Percentiles rank a stretch among this genome's conserved stretches.
phyloP scores from a whole-genome alignment of 805 yeast genomes.

The Debaryomyces prosopidis region DNA sequence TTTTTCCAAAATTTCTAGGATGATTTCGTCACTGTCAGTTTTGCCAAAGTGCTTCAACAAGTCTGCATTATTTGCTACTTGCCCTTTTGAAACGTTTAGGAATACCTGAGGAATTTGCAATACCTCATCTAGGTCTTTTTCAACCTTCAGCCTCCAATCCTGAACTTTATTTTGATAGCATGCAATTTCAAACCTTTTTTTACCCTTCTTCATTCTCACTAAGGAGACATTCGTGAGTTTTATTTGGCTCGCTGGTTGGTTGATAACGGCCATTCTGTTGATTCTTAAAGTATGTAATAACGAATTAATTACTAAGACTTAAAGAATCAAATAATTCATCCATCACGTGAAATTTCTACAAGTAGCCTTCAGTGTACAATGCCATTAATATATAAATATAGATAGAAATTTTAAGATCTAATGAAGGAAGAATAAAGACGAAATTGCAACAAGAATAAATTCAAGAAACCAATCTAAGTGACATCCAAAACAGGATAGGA shows the following conservation, averaged over 20 bases:
- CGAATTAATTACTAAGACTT: neutral
- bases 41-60: slow-evolving; percentile 71
- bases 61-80: slow-evolving; percentile 86
- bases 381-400: slow-evolving; percentile 2
- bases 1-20: slow-evolving; percentile 77
- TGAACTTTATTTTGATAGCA: slow-evolving; percentile 97
- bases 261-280: slow-evolving; percentile 49
- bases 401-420: slow-evolving; percentile 1
- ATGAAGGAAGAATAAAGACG: neutral
- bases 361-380: neutral
- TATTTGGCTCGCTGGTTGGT: slow-evolving; percentile 88
- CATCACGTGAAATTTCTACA: neutral
- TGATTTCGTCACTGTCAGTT: slow-evolving; percentile 70
- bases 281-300: neutral
- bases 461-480: too few species aligned
- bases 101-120: slow-evolving; percentile 95
- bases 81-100: slow-evolving; percentile 90
- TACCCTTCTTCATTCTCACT: slow-evolving; percentile 87
- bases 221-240: slow-evolving; percentile 91
- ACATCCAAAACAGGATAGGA: too few species aligned
- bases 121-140: slow-evolving; percentile 93
- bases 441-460: neutral
- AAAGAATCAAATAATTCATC: neutral
- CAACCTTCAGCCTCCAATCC: slow-evolving; percentile 86
- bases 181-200: slow-evolving; percentile 90